These are phyloP conservation scores for Harringtonia aguacate DNA, from an alignment of 2,329 filamentous ascomycete genomes.

Conservation along the genomic window DNA sequence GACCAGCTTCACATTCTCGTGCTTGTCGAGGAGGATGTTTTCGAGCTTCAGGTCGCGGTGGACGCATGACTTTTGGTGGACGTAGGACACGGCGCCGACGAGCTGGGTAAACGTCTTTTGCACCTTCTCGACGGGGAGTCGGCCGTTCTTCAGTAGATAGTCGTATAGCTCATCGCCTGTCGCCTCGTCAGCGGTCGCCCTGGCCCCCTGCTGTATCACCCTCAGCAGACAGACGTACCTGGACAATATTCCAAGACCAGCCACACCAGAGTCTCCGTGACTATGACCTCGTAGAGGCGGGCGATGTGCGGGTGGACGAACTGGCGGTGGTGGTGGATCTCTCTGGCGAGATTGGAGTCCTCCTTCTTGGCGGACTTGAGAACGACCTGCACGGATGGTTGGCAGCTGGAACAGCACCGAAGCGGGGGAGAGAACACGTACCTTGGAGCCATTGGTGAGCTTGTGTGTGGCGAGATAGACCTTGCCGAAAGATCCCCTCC, in stretches of 20 bases:
- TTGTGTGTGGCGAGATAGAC: conserved; percentile 95
- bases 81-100: conserved; percentile 88
- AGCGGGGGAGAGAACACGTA: conserved; percentile 25
- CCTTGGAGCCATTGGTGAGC: conserved; percentile 97
- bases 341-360: conserved; percentile 88
- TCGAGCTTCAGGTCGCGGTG: conserved; percentile 96
- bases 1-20: conserved; percentile 94
- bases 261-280: conserved; percentile 92
- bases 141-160: conserved; percentile 79
- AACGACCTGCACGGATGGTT: conserved; percentile 59
- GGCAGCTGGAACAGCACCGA: conserved; percentile 1
- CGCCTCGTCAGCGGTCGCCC: conserved; percentile 22
- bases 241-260: conserved; percentile 93
- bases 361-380: conserved; percentile 96
- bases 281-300: conserved; percentile 92
- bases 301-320: conserved; percentile 97
- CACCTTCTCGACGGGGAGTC: conserved; percentile 73
- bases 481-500: conserved; percentile 96
- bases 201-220: neutral
- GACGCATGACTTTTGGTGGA: conserved; percentile 90
- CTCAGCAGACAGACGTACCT: conserved; percentile 38
- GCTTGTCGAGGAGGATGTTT: conserved; percentile 89
- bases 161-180: conserved; percentile 96
- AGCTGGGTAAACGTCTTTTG: conserved; percentile 95
- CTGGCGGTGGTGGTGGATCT: conserved; percentile 97